These are phyloP conservation scores for Melanomma pulvis-pyrius DNA, from an alignment of 495 filamentous ascomycete genomes.

Conservation along the genomic window DNA sequence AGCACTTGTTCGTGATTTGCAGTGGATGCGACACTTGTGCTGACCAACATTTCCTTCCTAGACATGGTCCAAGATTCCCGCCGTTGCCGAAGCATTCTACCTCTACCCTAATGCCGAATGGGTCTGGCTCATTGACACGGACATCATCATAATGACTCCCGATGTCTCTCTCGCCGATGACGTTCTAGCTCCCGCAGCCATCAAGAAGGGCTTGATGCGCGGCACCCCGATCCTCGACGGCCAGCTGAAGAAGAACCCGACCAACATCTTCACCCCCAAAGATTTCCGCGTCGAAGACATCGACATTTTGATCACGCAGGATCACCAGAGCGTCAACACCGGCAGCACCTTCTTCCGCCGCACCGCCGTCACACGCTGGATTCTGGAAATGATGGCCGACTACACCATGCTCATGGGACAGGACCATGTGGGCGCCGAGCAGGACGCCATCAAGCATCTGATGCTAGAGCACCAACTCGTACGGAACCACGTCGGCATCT, in stretches of 20 bases:
- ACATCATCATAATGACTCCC: slow-evolving; percentile 49
- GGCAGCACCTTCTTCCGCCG: slow-evolving; percentile 47
- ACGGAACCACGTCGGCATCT: slow-evolving; percentile 42
- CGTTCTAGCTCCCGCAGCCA: slow-evolving; percentile 40
- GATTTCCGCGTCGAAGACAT: slow-evolving; percentile 27
- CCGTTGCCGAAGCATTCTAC: slow-evolving; percentile 45
- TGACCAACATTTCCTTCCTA: slow-evolving; percentile 10
- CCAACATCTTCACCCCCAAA: slow-evolving; percentile 41
- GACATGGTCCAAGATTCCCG: slow-evolving; percentile 46
- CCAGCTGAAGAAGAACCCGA: slow-evolving; percentile 26
- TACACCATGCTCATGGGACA: slow-evolving; percentile 40
- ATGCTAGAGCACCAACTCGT: slow-evolving; percentile 41
- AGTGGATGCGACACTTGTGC: slow-evolving; percentile 3
- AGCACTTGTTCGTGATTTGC: not conserved
- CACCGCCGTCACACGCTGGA: slow-evolving; percentile 38
- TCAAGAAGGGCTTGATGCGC: slow-evolving; percentile 34
- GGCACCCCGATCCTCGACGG: slow-evolving; percentile 26
- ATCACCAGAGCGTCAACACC: slow-evolving; percentile 48
- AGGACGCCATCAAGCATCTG: slow-evolving; percentile 41
- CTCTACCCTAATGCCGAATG: slow-evolving; percentile 45
- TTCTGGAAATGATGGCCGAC: slow-evolving; percentile 47
- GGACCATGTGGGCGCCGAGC: slow-evolving; percentile 45
- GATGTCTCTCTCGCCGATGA: slow-evolving; percentile 27
- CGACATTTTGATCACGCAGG: slow-evolving; percentile 44
- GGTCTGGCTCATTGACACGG: slow-evolving; percentile 49